A percentile compares a stretch with the other conserved stretches of the same genome.
These are phyloP conservation scores for Hymenoscyphus salicellus DNA, from an alignment of 2,329 filamentous ascomycete species.

Conservation along the genomic window DNA sequence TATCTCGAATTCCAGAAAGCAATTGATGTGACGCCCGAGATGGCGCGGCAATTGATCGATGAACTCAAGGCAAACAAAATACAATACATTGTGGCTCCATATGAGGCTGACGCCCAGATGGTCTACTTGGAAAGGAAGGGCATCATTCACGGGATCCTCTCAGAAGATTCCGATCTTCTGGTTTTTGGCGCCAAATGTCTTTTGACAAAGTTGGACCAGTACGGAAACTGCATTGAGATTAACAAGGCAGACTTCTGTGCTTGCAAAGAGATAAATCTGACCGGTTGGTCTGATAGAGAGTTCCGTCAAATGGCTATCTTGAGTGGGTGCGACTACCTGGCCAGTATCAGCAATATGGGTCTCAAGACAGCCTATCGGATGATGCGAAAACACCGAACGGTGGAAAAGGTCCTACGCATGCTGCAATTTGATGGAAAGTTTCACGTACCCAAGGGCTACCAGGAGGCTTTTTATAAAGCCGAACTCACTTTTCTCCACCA, in stretches of 20 bases:
- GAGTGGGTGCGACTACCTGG: conserved; percentile 94
- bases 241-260: conserved; percentile 84
- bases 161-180: conserved; percentile 92
- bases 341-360: conserved; percentile 78
- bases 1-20: conserved; percentile 88
- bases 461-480: conserved; percentile 77
- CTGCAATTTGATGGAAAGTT: conserved; percentile 87
- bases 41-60: conserved; percentile 89
- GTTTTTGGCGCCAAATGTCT: conserved; percentile 92
- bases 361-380: conserved; percentile 91
- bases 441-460: conserved; percentile 74
- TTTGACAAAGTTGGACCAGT: conserved; percentile 89
- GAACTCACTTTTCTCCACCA: conserved; percentile 93
- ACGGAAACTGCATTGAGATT: conserved; percentile 90
- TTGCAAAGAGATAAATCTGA: conserved; percentile 81
- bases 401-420: conserved; percentile 77
- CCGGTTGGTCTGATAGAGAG: conserved; percentile 87
- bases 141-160: conserved; percentile 81
- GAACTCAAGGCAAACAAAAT: conserved; percentile 78
- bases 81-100: conserved; percentile 89
- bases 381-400: conserved; percentile 83
- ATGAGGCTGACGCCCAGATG: conserved; percentile 95
- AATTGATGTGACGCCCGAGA: conserved; percentile 91
- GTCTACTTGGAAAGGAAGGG: conserved; percentile 88
- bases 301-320: conserved; percentile 96